Evolutionary conservation across 73 alveolate species (phyloP), one percentile per base, ranked within the genome.

Genomic region (Strombidium stylifer): DNA sequence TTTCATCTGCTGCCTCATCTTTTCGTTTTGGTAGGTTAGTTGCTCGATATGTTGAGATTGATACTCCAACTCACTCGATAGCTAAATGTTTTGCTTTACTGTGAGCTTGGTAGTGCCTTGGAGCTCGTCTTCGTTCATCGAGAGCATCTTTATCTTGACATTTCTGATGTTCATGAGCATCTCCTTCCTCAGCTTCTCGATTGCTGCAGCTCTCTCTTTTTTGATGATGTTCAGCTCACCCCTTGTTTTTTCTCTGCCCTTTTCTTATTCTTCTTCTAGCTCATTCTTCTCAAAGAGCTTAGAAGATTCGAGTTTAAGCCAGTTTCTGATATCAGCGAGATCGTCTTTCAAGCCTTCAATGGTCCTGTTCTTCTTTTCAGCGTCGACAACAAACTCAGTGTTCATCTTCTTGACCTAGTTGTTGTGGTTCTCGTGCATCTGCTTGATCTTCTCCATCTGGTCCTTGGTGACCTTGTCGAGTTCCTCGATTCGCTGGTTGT

Each of bases 21-120:
- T 64, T 42, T 84, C 88, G 58, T 94, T 94, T 79, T 92, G 89
- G 46, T 84, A 86, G 14, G 91, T 71, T 20, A 92, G 86, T 65
- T 93, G 92, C 68, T 94, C 99, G 30, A 96, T 89, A 57, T 94
- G 88, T 69, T 94, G 92, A 19, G 94, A 72, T 71, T 94, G 90
- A 74, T 85, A 94, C 71, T 94, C 99, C 49, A 94, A 85, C 65
- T 94, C 98, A 54, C 95, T 85, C 21, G 97, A 86, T 39, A 94
- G 78, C 73, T 92, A 90, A 57, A 92, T 98, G 73, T 94, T 94
- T 88, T 94, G 90, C 44, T 85, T 80, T 34, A 94, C 83, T 31
- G 99, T 94, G 30, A 94, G 83, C 79, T 94, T 85, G 4, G 98
- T 94, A 5, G 97, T 89, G 2, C 92, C 84, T 50, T 89, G 78